phyloP scores from a whole-genome alignment of 2,329 filamentous ascomycete species.

The Xylaria multiplex region DNA sequence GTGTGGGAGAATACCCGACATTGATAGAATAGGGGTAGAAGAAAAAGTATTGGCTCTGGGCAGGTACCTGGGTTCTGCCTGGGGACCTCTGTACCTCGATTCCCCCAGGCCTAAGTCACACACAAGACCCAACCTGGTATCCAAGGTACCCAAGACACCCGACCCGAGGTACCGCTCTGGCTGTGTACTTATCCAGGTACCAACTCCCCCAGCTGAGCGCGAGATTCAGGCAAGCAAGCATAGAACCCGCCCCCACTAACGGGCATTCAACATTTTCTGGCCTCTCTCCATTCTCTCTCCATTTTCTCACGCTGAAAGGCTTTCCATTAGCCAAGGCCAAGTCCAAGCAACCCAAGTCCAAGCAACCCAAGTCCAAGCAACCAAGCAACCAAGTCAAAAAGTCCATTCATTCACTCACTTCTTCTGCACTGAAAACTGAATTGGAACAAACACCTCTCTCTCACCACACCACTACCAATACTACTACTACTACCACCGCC shows the following conservation, averaged over 20 bases:
- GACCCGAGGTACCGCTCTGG: no score
- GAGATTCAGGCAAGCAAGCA: slow-evolving; percentile 11
- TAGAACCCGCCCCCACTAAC: slow-evolving; percentile 24
- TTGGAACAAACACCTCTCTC: slow-evolving; percentile 32
- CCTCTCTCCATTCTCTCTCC: slow-evolving; percentile 9
- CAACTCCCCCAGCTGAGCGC: not conserved
- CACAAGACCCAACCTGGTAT: not conserved
- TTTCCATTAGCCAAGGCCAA: slow-evolving; percentile 19
- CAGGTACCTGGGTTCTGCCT: slow-evolving; percentile 7
- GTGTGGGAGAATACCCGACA: slow-evolving; percentile 11
- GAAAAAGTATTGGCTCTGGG: not conserved
- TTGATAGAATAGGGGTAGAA: slow-evolving; percentile 26
- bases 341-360: not conserved
- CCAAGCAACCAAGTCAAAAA: slow-evolving; percentile 16
- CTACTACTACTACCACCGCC: slow-evolving; percentile 30
- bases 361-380: no score
- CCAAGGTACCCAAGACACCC: not conserved
- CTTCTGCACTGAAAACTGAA: slow-evolving; percentile 20
- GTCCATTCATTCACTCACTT: slow-evolving; percentile 12
- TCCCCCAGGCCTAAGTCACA: not conserved
- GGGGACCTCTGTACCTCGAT: not conserved
- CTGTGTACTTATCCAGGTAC: not conserved
- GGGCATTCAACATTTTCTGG: slow-evolving; percentile 32
- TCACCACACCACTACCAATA: slow-evolving; percentile 20
- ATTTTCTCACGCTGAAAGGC: slow-evolving; percentile 25